A percentile compares a stretch with the other conserved stretches of the same genome.
Evolutionary conservation across 768 basidiomycete species (phyloP).

Genomic region (Podaxis rugospora): DNA sequence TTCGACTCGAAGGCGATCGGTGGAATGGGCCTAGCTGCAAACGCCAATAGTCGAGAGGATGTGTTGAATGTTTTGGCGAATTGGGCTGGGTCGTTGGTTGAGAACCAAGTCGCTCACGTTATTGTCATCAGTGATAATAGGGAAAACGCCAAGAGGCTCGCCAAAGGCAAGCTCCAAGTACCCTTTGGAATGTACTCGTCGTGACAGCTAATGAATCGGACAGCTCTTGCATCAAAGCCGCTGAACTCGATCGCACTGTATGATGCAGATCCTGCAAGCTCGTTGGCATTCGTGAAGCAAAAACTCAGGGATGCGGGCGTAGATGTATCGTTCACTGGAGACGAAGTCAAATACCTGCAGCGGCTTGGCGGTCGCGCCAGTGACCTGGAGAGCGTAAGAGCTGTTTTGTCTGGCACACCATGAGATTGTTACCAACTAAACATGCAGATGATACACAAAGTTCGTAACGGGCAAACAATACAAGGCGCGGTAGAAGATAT

Average conservation of each 20-base stretch:
- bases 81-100: conserved; percentile 81
- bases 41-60: conserved; percentile 54
- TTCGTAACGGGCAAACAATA: conserved; percentile 65
- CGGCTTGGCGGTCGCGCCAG: conserved; percentile 88
- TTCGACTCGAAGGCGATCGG: conserved; percentile 50
- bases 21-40: conserved; percentile 6
- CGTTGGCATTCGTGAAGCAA: conserved; percentile 76
- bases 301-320: conserved; percentile 63
- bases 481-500: conserved; percentile 90
- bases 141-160: conserved; percentile 80
- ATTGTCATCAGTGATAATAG: conserved; percentile 87
- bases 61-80: conserved; percentile 70
- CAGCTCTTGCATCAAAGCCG: conserved; percentile 83
- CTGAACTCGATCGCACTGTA: conserved; percentile 72
- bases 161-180: conserved; percentile 51
- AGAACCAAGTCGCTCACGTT: conserved; percentile 88
- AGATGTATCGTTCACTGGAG: conserved; percentile 45
- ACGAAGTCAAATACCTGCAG: conserved; percentile 57
- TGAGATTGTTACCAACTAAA: not conserved
- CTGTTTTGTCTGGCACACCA: not conserved
- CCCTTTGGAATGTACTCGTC: not conserved
- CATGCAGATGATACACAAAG: conserved; percentile 76
- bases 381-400: conserved; percentile 77
- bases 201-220: not conserved
- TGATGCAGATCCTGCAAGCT: conserved; percentile 81